phyloP scores from a whole-genome alignment of 1,139 yeast species.

The Magnusiomyces suaveolens region DNA sequence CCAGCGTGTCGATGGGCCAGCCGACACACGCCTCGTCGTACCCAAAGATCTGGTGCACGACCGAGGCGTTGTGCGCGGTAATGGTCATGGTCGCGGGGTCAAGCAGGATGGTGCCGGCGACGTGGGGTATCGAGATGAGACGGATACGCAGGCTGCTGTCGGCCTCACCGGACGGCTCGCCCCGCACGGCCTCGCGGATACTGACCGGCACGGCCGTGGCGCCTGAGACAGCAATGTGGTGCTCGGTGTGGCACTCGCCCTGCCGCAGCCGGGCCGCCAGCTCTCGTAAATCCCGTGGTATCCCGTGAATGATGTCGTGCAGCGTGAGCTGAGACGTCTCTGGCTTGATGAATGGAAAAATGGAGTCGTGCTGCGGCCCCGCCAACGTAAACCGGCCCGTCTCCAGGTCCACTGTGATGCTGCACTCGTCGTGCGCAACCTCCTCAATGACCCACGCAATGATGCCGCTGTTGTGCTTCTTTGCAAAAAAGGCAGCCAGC shows the following conservation, averaged over 20 bases:
- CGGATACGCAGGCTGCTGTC: conserved; percentile 3
- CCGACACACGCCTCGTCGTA: conserved; percentile 42
- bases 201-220: conserved; percentile 11
- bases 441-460: conserved; percentile 83
- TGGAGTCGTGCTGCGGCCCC: conserved; percentile 18
- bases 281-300: conserved; percentile 12
- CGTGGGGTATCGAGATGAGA: conserved; percentile 55
- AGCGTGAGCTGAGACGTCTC: conserved; percentile 9
- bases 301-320: conserved; percentile 15
- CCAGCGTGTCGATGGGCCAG: conserved; percentile 43
- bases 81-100: conserved; percentile 40
- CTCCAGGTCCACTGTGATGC: conserved; percentile 38
- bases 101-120: conserved; percentile 78
- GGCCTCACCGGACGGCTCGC: background rate
- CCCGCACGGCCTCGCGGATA: background rate
- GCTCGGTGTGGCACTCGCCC: conserved; percentile 5
- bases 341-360: conserved; percentile 15
- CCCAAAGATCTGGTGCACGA: conserved; percentile 73
- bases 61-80: conserved; percentile 65
- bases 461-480: conserved; percentile 44
- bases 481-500: conserved; percentile 63
- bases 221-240: conserved; percentile 14
- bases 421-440: conserved; percentile 72
- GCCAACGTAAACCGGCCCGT: conserved; percentile 21
- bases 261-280: conserved; percentile 8